Evolutionary conservation across 495 filamentous ascomycete species (phyloP).

Genomic region (Staphylotrichum longicolle): DNA sequence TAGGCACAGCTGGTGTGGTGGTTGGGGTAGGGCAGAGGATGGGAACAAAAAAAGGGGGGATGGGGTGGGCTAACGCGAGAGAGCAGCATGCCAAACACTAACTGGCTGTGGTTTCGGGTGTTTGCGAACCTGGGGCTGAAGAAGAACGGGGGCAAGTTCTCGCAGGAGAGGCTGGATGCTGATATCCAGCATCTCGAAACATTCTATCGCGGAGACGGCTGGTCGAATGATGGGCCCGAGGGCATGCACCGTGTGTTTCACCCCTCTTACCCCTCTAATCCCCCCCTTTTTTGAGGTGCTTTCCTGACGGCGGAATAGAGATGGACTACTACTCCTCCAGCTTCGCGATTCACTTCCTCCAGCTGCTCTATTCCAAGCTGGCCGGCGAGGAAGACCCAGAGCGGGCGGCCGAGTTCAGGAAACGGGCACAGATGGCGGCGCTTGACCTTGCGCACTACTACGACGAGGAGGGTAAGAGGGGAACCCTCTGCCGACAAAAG

Average conservation of each 20-base stretch:
- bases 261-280: background rate
- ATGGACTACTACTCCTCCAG: constrained; percentile 83
- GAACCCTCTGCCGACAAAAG: background rate
- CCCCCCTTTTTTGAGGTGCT: background rate
- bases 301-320: constrained; percentile 37
- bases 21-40: background rate
- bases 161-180: constrained; percentile 61
- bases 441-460: constrained; percentile 74
- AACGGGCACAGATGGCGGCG: constrained; percentile 62
- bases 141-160: constrained; percentile 65
- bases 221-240: constrained; percentile 77
- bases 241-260: constrained; percentile 57
- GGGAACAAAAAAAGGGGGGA: background rate
- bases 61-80: constrained; percentile 6
- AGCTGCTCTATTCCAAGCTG: constrained; percentile 72
- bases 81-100: constrained; percentile 55
- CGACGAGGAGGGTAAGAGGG: constrained; percentile 54
- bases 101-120: constrained; percentile 77
- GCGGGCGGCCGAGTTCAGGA: constrained; percentile 66
- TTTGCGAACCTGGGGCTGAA: constrained; percentile 77
- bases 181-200: constrained; percentile 76
- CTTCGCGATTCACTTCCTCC: constrained; percentile 76
- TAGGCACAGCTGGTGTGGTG: background rate
- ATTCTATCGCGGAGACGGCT: constrained; percentile 74
- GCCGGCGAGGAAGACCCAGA: constrained; percentile 65